Evolutionary conservation across 2,329 filamentous ascomycete genomes (phyloP).

Genomic region (Trichoderma oligosporum): DNA sequence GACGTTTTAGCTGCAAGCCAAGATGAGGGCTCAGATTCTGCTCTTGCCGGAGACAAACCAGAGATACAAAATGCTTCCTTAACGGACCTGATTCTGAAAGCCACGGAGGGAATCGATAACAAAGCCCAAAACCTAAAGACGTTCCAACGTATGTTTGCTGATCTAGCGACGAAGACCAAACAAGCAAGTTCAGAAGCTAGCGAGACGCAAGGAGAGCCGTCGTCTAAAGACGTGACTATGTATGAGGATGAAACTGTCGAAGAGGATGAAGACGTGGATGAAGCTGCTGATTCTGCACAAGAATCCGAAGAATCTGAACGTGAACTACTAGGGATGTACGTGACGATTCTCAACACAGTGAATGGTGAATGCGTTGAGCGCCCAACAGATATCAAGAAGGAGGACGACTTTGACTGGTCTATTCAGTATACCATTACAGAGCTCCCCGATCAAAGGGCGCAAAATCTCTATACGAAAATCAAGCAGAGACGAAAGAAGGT

Average conservation of each 20-base stretch:
- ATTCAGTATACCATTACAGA: slow-evolving; percentile 77
- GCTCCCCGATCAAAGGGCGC: slow-evolving; percentile 44
- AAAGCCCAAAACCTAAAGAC: slow-evolving; percentile 40
- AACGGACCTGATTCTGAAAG: slow-evolving; percentile 50
- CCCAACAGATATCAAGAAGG: slow-evolving; percentile 44
- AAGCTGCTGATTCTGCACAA: not conserved
- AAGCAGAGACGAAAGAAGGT: slow-evolving; percentile 53
- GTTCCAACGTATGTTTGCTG: slow-evolving; percentile 50
- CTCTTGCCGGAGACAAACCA: not conserved
- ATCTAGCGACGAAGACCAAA: slow-evolving; percentile 42
- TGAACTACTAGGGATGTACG: slow-evolving; percentile 63
- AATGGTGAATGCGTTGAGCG: slow-evolving; percentile 62
- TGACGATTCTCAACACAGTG: slow-evolving; percentile 69
- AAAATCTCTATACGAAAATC: slow-evolving; percentile 52
- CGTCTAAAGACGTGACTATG: not conserved
- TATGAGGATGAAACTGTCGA: slow-evolving; percentile 7
- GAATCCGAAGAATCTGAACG: not conserved
- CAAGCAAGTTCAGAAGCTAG: not conserved
- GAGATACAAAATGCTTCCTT: slow-evolving; percentile 30
- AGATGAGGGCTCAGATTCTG: not conserved
- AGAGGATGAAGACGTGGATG: slow-evolving; percentile 15
- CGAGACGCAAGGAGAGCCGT: not conserved
- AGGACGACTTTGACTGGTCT: slow-evolving; percentile 52
- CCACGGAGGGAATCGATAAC: slow-evolving; percentile 46
- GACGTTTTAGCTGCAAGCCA: not conserved